Evolutionary conservation across 176 grass and related monocot species (phyloP), one percentile per base, ranked within the genome.

Genomic region (Echinochloa phyllopogon): DNA sequence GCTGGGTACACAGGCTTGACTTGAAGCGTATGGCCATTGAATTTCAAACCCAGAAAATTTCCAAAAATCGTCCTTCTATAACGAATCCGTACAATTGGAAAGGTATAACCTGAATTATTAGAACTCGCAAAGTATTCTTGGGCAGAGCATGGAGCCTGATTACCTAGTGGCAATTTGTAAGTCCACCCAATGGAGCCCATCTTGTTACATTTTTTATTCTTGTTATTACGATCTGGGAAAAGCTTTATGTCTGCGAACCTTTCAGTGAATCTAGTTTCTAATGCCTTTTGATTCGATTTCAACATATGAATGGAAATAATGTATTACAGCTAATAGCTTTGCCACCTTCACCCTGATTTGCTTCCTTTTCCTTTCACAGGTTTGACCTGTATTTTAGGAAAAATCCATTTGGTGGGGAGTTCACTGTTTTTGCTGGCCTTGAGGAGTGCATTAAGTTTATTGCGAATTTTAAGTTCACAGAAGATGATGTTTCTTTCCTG

Each of bases 311-410:
- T 84, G 20, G 14, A 58, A 78, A 55, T n/a, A 65, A 71, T 24
- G 65, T 79, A 47, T 82, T 23, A 63, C 65, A 56, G 29, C 53
- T 84, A 55, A 51, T 66, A 74, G 24, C n/a, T 59, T 73, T 57
- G 18, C 56, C 17, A 42, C 79, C 20, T 74, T 60, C 33, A 78
- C 56, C 18, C 66, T 88, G 39, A 86, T 78, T 65, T 79, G 43
- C 8, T 59, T 86, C 49, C 62, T 88, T 86, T 58, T 72, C 75
- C 39, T 86, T 80, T 91, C 88, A 65, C 84, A 98, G 96, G 71
- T 98, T 95, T 86, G 96, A 98, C 84, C 65, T 98, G 38, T 98
- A 98, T 86, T 98, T 98, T 38, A 95, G 93, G 83, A 98, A 95
- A 86, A 98, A 94, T 80, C 93, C 96, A 72, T 98, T 98, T 90